Conservation (phyloP, 2,329 filamentous ascomycete species). For the Sclerotinia glacialis region DNA sequence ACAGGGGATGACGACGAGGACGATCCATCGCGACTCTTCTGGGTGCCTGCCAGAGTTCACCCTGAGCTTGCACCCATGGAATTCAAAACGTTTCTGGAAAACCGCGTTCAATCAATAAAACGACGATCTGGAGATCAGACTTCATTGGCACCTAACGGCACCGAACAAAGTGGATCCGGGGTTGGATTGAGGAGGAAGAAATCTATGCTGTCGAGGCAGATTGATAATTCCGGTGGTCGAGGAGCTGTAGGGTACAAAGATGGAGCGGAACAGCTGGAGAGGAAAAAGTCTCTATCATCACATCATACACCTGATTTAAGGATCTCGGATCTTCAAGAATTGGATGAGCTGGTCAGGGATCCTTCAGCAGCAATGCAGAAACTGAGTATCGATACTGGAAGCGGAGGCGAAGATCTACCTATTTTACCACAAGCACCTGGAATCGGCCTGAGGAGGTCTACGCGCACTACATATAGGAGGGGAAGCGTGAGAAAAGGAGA, state of each 20-base stretch:
- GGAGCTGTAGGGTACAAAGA: conserved; percentile 69
- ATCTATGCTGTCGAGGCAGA: conserved; percentile 91
- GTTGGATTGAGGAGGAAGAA: conserved; percentile 78
- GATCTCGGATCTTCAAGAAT: conserved; percentile 55
- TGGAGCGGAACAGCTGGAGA: conserved; percentile 75
- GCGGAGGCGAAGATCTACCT: conserved; percentile 64
- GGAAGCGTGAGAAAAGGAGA: conserved; percentile 82
- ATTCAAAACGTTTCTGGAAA: conserved; percentile 95
- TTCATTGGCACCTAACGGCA: conserved; percentile 56
- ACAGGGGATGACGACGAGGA: conserved; percentile 75
- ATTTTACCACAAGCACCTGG: conserved; percentile 77
- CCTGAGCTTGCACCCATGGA: conserved; percentile 93
- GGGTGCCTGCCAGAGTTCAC: conserved; percentile 92
- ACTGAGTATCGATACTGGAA: conserved; percentile 48
- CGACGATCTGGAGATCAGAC: conserved; percentile 72
- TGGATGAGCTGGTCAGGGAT: conserved; percentile 82
- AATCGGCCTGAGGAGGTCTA: conserved; percentile 81
- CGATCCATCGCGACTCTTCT: conserved; percentile 84
- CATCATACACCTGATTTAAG: conserved; percentile 57
- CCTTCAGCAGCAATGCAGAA: conserved; percentile 69
- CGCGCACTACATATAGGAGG: conserved; percentile 83
- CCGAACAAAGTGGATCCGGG: conserved; percentile 52
- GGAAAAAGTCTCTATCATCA: conserved; percentile 62
- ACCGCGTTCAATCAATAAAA: conserved; percentile 84
- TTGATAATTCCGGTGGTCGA: conserved; percentile 66